A percentile compares a stretch with the other conserved stretches of the same genome.
These are phyloP conservation scores for Escallonia herrerae DNA, from an alignment of 129 eudicot species.

Conservation along the genomic window DNA sequence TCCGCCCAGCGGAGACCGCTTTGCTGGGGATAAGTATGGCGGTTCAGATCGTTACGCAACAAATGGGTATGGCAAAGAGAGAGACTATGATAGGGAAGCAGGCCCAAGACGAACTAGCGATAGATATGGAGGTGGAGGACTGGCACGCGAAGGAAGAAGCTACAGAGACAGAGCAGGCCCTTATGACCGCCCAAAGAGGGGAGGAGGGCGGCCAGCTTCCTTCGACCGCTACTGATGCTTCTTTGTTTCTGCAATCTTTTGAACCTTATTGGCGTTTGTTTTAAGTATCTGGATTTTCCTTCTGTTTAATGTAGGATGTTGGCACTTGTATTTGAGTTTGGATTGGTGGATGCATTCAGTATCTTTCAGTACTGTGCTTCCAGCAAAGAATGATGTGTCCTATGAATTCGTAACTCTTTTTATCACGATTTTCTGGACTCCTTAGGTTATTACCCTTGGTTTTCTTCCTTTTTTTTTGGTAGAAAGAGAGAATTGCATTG, in stretches of 20 bases:
- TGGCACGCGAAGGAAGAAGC: slow-evolving; percentile 73
- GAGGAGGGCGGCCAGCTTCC: slow-evolving; percentile 61
- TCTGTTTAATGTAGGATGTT: slow-evolving; percentile 3
- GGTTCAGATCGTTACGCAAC: slow-evolving; percentile 64
- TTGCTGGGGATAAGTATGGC: slow-evolving; percentile 58
- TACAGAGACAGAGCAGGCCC: slow-evolving; percentile 85
- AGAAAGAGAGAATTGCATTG: no score
- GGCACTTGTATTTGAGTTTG: no score
- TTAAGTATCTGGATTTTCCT: slow-evolving; percentile 11
- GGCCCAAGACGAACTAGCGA: slow-evolving; percentile 66
- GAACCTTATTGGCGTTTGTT: slow-evolving; percentile 5
- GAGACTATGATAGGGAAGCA: slow-evolving; percentile 66
- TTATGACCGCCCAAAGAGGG: slow-evolving; percentile 85
- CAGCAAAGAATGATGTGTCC: no score
- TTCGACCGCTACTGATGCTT: slow-evolving; percentile 50
- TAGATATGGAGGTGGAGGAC: slow-evolving; percentile 70
- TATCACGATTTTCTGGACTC: no score
- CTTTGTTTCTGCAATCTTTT: background rate
- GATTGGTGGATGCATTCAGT: no score
- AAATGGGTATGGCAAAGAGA: slow-evolving; percentile 67
- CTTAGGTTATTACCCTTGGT: no score
- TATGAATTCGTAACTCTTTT: no score
- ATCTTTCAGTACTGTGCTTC: no score
- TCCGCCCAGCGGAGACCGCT: slow-evolving; percentile 60
- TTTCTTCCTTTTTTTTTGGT: no score